These are phyloP conservation scores for Reticulascus tulasneorum DNA, from an alignment of 2,329 filamentous ascomycete species.

Conservation along the genomic window DNA sequence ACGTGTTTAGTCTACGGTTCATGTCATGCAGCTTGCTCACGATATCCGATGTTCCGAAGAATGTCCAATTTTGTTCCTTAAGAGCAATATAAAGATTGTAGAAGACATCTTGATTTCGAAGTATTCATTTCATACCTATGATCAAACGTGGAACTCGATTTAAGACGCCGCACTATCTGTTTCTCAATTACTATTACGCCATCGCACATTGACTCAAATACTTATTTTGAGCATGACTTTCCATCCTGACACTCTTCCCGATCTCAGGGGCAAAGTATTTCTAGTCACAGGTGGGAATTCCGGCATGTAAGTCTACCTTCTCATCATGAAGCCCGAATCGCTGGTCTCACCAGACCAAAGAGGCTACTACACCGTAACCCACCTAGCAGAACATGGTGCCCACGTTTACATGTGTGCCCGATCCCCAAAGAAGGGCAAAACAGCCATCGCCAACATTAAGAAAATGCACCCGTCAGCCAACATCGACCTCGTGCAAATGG, in stretches of 20 bases:
- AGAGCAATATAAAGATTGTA: no score
- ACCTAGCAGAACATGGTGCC: conserved; percentile 31
- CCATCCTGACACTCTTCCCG: conserved; percentile 35
- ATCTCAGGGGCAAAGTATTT: conserved; percentile 37
- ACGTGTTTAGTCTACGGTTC: no score
- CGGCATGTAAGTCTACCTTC: conserved; percentile 32
- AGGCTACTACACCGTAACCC: conserved; percentile 30
- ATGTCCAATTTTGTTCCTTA: no score
- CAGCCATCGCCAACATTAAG: conserved; percentile 28
- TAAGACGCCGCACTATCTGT: no score
- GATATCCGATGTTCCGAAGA: no score
- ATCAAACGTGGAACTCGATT: no score
- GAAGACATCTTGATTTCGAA: no score
- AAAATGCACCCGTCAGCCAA: conserved; percentile 23
- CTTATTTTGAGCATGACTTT: conserved; percentile 23
- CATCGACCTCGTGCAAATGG: conserved; percentile 30
- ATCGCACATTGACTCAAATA: no score
- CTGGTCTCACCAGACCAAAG: conserved; percentile 10
- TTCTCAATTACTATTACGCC: no score
- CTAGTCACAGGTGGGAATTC: conserved; percentile 42
- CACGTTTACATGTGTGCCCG: conserved; percentile 36
- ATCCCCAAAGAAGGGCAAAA: conserved; percentile 26
- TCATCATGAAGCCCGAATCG: neutral
- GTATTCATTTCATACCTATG: no score
- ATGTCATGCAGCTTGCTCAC: no score